phyloP scores from a whole-genome alignment of 2,329 filamentous ascomycete genomes.

The Cercospora zeae-maydis region DNA sequence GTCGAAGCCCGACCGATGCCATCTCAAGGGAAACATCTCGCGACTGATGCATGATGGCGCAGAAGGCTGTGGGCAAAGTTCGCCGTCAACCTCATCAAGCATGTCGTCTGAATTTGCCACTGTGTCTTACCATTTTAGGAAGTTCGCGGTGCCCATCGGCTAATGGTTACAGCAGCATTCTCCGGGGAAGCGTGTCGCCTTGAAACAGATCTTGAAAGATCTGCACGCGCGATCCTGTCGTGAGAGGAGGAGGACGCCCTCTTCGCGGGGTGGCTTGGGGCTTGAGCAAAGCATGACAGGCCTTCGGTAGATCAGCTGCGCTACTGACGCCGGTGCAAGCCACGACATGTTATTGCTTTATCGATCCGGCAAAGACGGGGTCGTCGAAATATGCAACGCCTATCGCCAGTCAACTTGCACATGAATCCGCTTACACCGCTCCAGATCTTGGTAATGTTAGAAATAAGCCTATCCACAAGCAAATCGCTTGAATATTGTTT shows the following conservation, averaged over 20 bases:
- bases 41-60: conserved; percentile 1
- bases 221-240: background rate
- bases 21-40: background rate
- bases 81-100: too few species aligned
- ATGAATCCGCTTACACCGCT: background rate
- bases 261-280: background rate
- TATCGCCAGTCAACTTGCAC: background rate
- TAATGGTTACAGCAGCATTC: background rate
- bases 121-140: background rate
- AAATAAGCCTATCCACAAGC: background rate
- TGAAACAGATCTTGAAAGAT: background rate
- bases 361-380: conserved; percentile 4
- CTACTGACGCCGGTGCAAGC: background rate
- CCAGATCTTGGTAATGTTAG: background rate
- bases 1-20: background rate
- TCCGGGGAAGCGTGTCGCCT: background rate
- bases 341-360: background rate
- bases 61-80: background rate
- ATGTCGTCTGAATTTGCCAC: background rate
- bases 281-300: conserved; percentile 1
- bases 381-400: background rate
- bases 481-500: background rate
- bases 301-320: background rate
- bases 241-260: background rate
- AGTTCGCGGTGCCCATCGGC: background rate